Conservation (phyloP, 805 yeast species). For the Trichomonascus vanleenenianus region DNA sequence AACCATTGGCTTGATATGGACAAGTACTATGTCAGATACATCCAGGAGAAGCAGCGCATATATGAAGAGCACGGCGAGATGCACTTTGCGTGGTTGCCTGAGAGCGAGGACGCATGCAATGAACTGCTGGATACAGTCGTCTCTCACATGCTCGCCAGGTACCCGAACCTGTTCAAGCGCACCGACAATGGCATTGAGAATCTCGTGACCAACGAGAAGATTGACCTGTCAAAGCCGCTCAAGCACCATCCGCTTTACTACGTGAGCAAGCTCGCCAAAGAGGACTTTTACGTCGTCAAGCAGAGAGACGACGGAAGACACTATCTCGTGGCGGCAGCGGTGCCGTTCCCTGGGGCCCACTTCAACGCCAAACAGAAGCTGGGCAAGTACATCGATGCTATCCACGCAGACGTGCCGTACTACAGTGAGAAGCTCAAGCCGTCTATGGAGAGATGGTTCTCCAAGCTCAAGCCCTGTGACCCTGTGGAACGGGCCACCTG, state of each 20-base stretch:
- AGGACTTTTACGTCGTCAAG: constrained; percentile 60
- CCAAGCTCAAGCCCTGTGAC: constrained; percentile 48
- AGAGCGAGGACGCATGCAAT: constrained; percentile 45
- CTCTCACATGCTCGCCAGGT: constrained; percentile 51
- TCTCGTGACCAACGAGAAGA: constrained; percentile 52
- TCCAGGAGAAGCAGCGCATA: constrained; percentile 54
- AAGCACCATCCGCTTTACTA: constrained; percentile 57
- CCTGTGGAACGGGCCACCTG: constrained; percentile 71
- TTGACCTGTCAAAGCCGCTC: constrained; percentile 54
- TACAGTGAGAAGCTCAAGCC: constrained; percentile 55
- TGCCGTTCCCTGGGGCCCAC: constrained; percentile 73
- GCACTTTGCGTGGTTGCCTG: constrained; percentile 61
- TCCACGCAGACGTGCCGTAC: constrained; percentile 64
- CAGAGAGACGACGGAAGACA: constrained; percentile 51
- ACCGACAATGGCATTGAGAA: constrained; percentile 46
- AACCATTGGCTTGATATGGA: constrained; percentile 80
- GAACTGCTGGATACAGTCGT: constrained; percentile 60
- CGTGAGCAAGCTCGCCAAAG: constrained; percentile 64
- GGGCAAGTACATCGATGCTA: constrained; percentile 54
- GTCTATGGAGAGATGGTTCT: constrained; percentile 71
- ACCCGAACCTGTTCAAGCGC: constrained; percentile 53
- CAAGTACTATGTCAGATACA: constrained; percentile 60
- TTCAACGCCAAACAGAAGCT: constrained; percentile 54
- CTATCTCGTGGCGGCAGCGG: constrained; percentile 65
- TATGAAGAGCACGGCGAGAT: constrained; percentile 50